Conservation (phyloP, 768 basidiomycete genomes). For the Leccinum uliginosum region DNA sequence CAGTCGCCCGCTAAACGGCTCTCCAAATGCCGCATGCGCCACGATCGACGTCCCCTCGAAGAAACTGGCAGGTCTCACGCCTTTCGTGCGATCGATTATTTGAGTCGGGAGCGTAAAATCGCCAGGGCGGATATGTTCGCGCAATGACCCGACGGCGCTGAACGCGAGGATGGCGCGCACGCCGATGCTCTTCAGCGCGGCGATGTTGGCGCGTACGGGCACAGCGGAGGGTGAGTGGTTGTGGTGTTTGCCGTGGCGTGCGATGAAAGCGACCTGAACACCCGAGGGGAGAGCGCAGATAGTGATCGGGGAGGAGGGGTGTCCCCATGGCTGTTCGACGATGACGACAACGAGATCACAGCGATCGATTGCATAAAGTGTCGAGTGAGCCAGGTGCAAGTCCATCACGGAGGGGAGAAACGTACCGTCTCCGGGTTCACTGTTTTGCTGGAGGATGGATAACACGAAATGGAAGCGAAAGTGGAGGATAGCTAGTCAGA, state of each 20-base stretch:
- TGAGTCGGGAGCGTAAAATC: conserved; percentile 85
- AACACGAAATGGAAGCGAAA: background rate
- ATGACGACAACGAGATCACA: no score
- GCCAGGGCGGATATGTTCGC: conserved; percentile 90
- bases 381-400: background rate
- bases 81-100: conserved; percentile 96
- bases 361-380: no score
- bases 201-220: conserved; percentile 88
- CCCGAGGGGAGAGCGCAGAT: conserved; percentile 86
- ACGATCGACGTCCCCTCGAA: conserved; percentile 82
- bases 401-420: background rate
- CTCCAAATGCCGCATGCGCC: conserved; percentile 91
- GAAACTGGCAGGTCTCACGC: conserved; percentile 81
- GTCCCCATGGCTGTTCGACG: conserved; percentile 78
- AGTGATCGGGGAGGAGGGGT: conserved; percentile 87
- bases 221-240: conserved; percentile 74
- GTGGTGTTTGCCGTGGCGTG: conserved; percentile 86
- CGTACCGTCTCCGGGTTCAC: conserved; percentile 80
- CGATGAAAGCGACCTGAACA: conserved; percentile 78
- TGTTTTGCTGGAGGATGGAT: conserved; percentile 49
- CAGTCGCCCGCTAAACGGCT: conserved; percentile 74
- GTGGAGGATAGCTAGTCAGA: background rate
- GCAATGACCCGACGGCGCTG: conserved; percentile 90
- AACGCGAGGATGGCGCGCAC: conserved; percentile 89
- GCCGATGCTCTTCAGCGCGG: conserved; percentile 89